Evolutionary conservation across 768 basidiomycete genomes (phyloP).

Genomic region (Phylloporus arenicola): DNA sequence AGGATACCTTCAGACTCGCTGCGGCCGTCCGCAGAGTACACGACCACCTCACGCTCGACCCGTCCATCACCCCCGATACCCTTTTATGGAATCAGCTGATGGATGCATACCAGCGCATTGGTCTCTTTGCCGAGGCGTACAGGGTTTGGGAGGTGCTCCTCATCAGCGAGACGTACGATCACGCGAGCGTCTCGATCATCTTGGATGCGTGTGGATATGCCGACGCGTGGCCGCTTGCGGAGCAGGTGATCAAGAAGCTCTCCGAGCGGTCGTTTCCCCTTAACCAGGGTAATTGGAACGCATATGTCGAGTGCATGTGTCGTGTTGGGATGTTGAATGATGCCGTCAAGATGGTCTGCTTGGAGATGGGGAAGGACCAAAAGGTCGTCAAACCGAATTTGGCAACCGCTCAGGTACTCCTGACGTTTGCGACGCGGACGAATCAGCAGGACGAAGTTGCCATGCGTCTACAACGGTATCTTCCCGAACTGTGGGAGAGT

Average conservation of each 20-base stretch:
- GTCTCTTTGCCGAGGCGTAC: constrained; percentile 64
- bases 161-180: constrained; percentile 51
- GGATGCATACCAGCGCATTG: constrained; percentile 81
- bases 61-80: constrained; percentile 65
- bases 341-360: constrained; percentile 57
- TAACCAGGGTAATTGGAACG: constrained; percentile 70
- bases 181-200: constrained; percentile 72
- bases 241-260: constrained; percentile 50
- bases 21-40: constrained; percentile 60
- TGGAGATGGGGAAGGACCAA: constrained; percentile 53
- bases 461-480: constrained; percentile 39
- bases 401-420: constrained; percentile 47
- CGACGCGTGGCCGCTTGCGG: constrained; percentile 45
- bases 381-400: constrained; percentile 43
- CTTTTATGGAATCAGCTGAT: constrained; percentile 79
- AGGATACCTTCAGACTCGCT: constrained; percentile 33
- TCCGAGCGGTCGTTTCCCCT: constrained; percentile 45
- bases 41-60: constrained; percentile 72
- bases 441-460: constrained; percentile 42
- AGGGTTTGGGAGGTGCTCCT: constrained; percentile 77
- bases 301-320: constrained; percentile 84
- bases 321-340: constrained; percentile 60
- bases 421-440: constrained; percentile 46
- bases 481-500: constrained; percentile 33
- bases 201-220: constrained; percentile 78